A percentile compares a stretch with the other conserved stretches of the same genome.
These are phyloP conservation scores for Yamadazyma nakazawae DNA, from an alignment of 805 yeast species.

Conservation along the genomic window DNA sequence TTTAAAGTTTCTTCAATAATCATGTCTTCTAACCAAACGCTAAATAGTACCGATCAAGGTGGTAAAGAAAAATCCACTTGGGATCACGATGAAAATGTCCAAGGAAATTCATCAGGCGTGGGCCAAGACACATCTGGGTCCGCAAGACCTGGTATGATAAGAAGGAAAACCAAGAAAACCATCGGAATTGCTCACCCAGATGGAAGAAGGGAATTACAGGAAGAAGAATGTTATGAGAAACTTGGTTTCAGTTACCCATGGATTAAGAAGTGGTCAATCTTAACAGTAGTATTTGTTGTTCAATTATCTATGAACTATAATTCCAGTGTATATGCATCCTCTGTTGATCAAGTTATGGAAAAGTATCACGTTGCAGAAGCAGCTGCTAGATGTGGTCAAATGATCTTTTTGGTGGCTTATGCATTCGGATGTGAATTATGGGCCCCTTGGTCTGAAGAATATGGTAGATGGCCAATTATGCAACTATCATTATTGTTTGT, in stretches of 20 bases:
- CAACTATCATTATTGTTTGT: conserved; percentile 27
- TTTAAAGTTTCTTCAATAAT: neutral
- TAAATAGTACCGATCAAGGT: conserved; percentile 7
- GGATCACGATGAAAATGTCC: conserved; percentile 7
- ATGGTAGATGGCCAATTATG: conserved; percentile 33
- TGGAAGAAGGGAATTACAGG: conserved; percentile 27
- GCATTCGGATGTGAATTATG: conserved; percentile 34
- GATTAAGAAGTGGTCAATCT: conserved; percentile 32
- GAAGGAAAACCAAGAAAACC: conserved; percentile 9
- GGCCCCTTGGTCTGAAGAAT: conserved; percentile 38
- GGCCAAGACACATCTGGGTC: neutral
- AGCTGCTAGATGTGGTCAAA: conserved; percentile 24
- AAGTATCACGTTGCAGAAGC: conserved; percentile 21
- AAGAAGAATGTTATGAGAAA: conserved; percentile 33
- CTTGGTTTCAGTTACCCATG: conserved; percentile 32
- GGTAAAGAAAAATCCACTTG: conserved; percentile 8
- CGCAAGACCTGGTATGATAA: conserved; percentile 1
- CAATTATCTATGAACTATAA: conserved; percentile 43
- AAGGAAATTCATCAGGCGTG: neutral
- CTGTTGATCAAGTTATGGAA: conserved; percentile 21
- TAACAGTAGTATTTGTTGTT: conserved; percentile 34
- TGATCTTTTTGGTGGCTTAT: conserved; percentile 29
- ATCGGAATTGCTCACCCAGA: conserved; percentile 22
- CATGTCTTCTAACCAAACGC: conserved; percentile 14
- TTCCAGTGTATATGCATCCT: conserved; percentile 30